Evolutionary conservation across 2,329 filamentous ascomycete species (phyloP).

Genomic region (Aurifilum marmelostoma): DNA sequence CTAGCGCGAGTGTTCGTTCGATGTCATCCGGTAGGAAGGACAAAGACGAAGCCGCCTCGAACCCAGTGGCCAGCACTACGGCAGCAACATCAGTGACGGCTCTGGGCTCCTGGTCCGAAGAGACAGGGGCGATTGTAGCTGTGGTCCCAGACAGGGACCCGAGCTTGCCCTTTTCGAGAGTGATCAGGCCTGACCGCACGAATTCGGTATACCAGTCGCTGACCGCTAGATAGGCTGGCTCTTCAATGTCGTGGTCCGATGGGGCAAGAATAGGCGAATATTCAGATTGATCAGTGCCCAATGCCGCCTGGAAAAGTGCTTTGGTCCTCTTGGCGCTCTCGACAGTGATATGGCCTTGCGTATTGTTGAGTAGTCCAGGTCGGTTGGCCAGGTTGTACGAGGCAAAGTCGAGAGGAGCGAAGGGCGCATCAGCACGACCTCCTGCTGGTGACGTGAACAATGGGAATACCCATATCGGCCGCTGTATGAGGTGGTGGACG

Average conservation of each 20-base stretch:
- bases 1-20: constrained; percentile 60
- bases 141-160: constrained; percentile 41
- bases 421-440: constrained; percentile 59
- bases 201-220: constrained; percentile 76
- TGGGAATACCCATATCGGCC: constrained; percentile 74
- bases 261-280: constrained; percentile 50
- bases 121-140: constrained; percentile 38
- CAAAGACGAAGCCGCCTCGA: constrained; percentile 65
- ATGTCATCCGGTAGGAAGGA: constrained; percentile 64
- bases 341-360: constrained; percentile 64
- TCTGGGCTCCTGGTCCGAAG: constrained; percentile 26
- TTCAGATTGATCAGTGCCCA: constrained; percentile 59
- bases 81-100: constrained; percentile 62
- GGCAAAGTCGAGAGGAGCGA: constrained; percentile 72
- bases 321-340: constrained; percentile 61
- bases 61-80: constrained; percentile 77
- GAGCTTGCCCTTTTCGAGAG: constrained; percentile 53
- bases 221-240: constrained; percentile 69
- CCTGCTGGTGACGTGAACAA: constrained; percentile 57
- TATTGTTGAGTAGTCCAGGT: constrained; percentile 61
- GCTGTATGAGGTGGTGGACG: constrained; percentile 70
- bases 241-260: constrained; percentile 43
- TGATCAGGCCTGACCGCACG: constrained; percentile 66
- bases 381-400: constrained; percentile 72
- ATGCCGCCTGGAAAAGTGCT: constrained; percentile 48